phyloP scores from a whole-genome alignment of 2,329 filamentous ascomycete genomes.

The Ophiosphaerella narmari region DNA sequence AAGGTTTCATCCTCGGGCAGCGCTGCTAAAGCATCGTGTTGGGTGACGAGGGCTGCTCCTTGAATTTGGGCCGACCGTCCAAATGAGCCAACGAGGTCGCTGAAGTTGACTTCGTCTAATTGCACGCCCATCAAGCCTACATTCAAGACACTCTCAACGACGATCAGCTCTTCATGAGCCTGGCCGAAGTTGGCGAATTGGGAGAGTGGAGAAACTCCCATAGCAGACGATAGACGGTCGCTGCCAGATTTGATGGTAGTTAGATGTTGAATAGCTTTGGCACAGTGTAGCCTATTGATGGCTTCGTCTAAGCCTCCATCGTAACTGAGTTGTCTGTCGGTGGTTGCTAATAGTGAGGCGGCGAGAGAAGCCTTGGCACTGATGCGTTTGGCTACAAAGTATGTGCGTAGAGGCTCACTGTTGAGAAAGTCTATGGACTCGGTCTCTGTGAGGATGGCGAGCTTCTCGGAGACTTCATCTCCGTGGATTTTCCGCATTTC shows the following conservation, averaged over 20 bases:
- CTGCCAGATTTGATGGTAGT: constrained; percentile 84
- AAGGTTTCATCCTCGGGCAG: constrained; percentile 34
- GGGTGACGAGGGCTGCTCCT: constrained; percentile 18
- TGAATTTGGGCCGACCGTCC: constrained; percentile 54
- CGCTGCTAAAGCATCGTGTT: constrained; percentile 16
- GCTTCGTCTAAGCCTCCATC: constrained; percentile 76
- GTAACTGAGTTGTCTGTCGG: constrained; percentile 65
- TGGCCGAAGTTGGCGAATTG: constrained; percentile 80
- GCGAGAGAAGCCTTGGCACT: constrained; percentile 73
- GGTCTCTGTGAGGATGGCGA: constrained; percentile 64
- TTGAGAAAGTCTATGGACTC: constrained; percentile 69
- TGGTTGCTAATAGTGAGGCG: constrained; percentile 19
- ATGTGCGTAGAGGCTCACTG: constrained; percentile 82
- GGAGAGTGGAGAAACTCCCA: constrained; percentile 76
- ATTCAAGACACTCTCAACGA: constrained; percentile 87
- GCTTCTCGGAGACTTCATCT: constrained; percentile 84
- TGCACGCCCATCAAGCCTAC: constrained; percentile 84
- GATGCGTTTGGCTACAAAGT: constrained; percentile 85
- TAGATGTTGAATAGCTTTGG: constrained; percentile 83
- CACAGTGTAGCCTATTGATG: constrained; percentile 65
- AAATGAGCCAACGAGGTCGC: constrained; percentile 79
- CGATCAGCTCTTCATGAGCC: constrained; percentile 84
- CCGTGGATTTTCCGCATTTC: constrained; percentile 86
- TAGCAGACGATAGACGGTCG: constrained; percentile 79
- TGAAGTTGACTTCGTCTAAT: constrained; percentile 82